Evolutionary conservation across 179 eudicot species (phyloP), one percentile per base, ranked within the genome.

Genomic region (Patellifolia procumbens): DNA sequence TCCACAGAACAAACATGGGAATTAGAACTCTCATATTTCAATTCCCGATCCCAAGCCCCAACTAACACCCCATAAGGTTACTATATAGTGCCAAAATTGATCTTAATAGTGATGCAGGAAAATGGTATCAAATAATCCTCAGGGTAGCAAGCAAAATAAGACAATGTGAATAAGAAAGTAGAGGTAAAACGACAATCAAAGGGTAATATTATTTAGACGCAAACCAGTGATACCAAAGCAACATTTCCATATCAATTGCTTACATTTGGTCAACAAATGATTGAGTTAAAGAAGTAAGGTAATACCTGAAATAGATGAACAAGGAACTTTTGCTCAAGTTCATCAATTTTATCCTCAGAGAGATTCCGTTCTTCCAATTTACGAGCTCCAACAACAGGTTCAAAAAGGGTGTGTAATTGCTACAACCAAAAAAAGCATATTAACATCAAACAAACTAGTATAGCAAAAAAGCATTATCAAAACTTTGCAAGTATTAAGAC

Each of bases 251-350:
- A 43, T 26, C 53, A 67, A 45, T 22, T 67, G 2, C 9, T n/a
- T 24, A 20, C 34, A 53, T 55, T 31, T 35, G 26, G n/a, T 52
- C 13, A 20, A 34, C 20, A 13, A 42, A 28, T 24, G 15, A 12
- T 17, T 58, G 34, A 58, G 22, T 53, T 64, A 20, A 24, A 43
- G 26, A 7, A 24, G 32, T 15, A 17, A 59, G 48, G 42, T n/a
- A n/a, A n/a, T 80, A 82, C 88, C 88, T 85, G 55, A 82, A 85
- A 85, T 22, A 82, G 22, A 68, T 80, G 78, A 55, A 7, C 60
- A n/a, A 85, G 74, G 70, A 85, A 85, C 56, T 75, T 78, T 55
- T 82, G 80, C 73, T 85, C 88, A 22, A 80, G 78, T 24, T 42
- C 76, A 72, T 85, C 84, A 66, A 85, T 70, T 77, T 85, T 82